Percentiles rank a stretch among this genome's conserved stretches.
Evolutionary conservation across 305 asterid genomes (phyloP).

Genomic region (Fraxinus baroniana): DNA sequence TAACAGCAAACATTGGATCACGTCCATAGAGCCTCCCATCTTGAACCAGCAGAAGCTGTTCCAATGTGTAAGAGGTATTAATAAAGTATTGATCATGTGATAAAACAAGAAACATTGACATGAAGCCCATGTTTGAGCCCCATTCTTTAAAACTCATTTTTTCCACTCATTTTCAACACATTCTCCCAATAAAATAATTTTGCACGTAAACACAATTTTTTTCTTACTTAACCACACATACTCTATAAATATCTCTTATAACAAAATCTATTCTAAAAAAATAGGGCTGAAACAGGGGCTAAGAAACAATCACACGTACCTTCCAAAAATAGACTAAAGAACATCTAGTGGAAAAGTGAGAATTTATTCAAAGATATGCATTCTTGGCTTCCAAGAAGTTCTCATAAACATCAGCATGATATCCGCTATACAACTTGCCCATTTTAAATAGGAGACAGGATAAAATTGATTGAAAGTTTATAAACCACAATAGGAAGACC

Average conservation of each 20-base stretch:
- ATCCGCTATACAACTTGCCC: neutral
- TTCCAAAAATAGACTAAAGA: slow-evolving; percentile 7
- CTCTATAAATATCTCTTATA: neutral
- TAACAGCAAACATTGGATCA: slow-evolving; percentile 72
- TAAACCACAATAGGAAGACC: neutral
- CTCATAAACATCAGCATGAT: slow-evolving; percentile 1
- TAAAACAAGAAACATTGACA: slow-evolving; percentile 6
- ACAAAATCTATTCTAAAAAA: neutral
- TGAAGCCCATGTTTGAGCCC: neutral
- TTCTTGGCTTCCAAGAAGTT: neutral
- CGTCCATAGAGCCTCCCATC: slow-evolving; percentile 96
- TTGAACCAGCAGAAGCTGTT: slow-evolving; percentile 94
- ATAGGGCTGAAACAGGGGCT: neutral
- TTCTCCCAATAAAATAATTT: neutral
- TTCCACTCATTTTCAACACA: neutral
- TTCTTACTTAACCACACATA: neutral
- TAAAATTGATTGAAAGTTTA: neutral
- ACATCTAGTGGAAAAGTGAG: neutral
- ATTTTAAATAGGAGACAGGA: neutral
- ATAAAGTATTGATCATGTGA: slow-evolving; percentile 17
- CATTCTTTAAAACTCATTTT: neutral
- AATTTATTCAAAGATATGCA: slow-evolving; percentile 13
- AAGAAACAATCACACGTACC: slow-evolving; percentile 12
- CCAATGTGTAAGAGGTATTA: slow-evolving; percentile 24
- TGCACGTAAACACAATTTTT: neutral